Conservation (phyloP, 495 filamentous ascomycete species). For the Lasiosphaeria hispida region DNA sequence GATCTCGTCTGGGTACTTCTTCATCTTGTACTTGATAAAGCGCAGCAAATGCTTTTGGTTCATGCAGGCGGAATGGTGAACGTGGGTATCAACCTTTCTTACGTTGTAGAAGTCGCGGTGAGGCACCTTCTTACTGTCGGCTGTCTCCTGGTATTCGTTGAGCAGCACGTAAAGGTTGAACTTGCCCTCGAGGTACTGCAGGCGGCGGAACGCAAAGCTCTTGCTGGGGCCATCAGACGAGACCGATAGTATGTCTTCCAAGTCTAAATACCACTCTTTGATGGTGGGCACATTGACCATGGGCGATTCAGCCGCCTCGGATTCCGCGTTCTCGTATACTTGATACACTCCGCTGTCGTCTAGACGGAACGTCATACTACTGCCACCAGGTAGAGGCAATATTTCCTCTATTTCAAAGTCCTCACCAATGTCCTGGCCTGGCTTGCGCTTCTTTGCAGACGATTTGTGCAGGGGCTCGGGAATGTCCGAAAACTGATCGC, state of each 20-base stretch:
- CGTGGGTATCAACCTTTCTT: slow-evolving; percentile 96
- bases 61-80: slow-evolving; percentile 99
- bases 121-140: slow-evolving; percentile 94
- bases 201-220: slow-evolving; percentile 89
- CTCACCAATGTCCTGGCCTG: slow-evolving; percentile 79
- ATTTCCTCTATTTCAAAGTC: slow-evolving; percentile 76
- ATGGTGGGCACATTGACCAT: slow-evolving; percentile 81
- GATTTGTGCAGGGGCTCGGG: slow-evolving; percentile 31
- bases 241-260: slow-evolving; percentile 78
- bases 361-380: slow-evolving; percentile 70
- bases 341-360: slow-evolving; percentile 88
- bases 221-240: slow-evolving; percentile 95
- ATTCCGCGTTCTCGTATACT: slow-evolving; percentile 69
- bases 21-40: slow-evolving; percentile 99
- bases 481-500: slow-evolving; percentile 6
- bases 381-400: slow-evolving; percentile 64
- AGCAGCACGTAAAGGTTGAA: slow-evolving; percentile 90
- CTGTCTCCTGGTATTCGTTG: slow-evolving; percentile 96
- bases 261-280: slow-evolving; percentile 90
- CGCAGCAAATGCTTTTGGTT: slow-evolving; percentile 97
- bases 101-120: slow-evolving; percentile 99
- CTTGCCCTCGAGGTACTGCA: slow-evolving; percentile 94
- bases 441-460: slow-evolving; percentile 64
- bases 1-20: slow-evolving; percentile 90
- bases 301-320: slow-evolving; percentile 60